Base-by-base conservation (phyloP, 2,329 filamentous ascomycete species). In the Esteya vermicola region DNA sequence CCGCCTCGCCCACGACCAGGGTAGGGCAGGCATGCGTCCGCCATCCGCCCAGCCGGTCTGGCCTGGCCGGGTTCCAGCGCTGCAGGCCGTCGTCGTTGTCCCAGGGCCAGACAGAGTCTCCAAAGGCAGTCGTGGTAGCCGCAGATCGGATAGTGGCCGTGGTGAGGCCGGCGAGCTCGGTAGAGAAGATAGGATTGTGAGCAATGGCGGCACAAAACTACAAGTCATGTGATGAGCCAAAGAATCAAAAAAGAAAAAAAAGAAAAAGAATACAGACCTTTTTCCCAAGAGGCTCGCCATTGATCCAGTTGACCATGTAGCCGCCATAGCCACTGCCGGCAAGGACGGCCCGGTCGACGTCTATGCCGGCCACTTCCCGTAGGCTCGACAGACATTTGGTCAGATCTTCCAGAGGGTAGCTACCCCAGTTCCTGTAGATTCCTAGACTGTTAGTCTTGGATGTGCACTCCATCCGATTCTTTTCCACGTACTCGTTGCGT, bases 1-100 rank as follows among this genome's bases (percentile, higher is more conserved):
- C n/a, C n/a, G n/a, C n/a, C n/a, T n/a, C n/a, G n/a, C n/a, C n/a
- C 30, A 86, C 77, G 43, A 86, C 68, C 30, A 86, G 63, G 49
- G 83, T 79, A 6, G 81, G 81, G 2, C 80, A 58, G 13, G 59
- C 60, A 10, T 26, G 4, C 47, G 51, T 20, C 5, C 62, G 56
- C 78, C 81, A 86, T 43, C 80, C 66, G 14, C 63, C 51, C 34
- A 73, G 60, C 13, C 65, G 57, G 36, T 60, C 54, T 2, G 57
- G 52, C 2, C 62, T 59, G 3, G 65, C 57, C 1, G 39, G 33
- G 6, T 20, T 19, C 13, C 19, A 40, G n/a, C 39, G 27, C 26
- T 33, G 27, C 39, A 41, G 39, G n/a, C 39, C 39, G 27, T 31
- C 21, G 25, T 19, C 52, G 47, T 62, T 62, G 32, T 52, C 52